phyloP scores from a whole-genome alignment of 176 grass and related monocot genomes.

The Metroxylon sagu region DNA sequence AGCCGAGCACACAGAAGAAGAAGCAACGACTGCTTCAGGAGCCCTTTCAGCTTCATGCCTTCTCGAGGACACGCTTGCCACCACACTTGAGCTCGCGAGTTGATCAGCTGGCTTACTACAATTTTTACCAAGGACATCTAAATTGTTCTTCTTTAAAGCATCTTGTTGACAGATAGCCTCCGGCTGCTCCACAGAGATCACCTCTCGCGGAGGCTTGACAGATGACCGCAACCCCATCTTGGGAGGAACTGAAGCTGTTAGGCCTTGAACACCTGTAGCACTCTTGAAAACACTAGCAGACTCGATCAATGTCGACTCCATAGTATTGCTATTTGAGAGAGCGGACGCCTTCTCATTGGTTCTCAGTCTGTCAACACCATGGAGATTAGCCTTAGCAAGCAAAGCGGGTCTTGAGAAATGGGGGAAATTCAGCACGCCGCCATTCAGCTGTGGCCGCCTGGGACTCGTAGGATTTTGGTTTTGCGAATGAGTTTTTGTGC shows the following conservation, averaged over 20 bases:
- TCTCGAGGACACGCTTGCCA: not conserved
- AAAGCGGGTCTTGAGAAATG: slow-evolving; percentile 26
- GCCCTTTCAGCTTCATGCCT: slow-evolving; percentile 5
- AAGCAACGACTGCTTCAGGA: not conserved
- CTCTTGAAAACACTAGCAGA: slow-evolving; percentile 1
- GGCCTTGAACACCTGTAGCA: not conserved
- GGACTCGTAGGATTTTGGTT: not conserved
- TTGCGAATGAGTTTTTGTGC: slow-evolving; percentile 2
- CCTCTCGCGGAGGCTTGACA: not conserved
- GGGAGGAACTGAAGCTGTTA: not conserved
- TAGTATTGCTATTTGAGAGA: not conserved
- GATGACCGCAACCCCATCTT: not conserved
- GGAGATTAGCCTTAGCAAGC: slow-evolving; percentile 17
- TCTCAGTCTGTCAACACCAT: slow-evolving; percentile 18
- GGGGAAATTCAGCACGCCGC: slow-evolving; percentile 5
- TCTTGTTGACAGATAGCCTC: not conserved
- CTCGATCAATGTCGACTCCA: slow-evolving; percentile 11
- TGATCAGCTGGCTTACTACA: not conserved
- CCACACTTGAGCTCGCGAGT: not conserved
- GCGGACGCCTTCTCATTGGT: slow-evolving; percentile 21
- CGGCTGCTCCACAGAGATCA: slow-evolving; percentile 1
- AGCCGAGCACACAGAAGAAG: slow-evolving; percentile 28
- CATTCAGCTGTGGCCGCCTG: not conserved
- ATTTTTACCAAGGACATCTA: not conserved
- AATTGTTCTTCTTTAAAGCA: not conserved